phyloP scores from a whole-genome alignment of 2,329 filamentous ascomycete species.

The Aspergillus tamarii region DNA sequence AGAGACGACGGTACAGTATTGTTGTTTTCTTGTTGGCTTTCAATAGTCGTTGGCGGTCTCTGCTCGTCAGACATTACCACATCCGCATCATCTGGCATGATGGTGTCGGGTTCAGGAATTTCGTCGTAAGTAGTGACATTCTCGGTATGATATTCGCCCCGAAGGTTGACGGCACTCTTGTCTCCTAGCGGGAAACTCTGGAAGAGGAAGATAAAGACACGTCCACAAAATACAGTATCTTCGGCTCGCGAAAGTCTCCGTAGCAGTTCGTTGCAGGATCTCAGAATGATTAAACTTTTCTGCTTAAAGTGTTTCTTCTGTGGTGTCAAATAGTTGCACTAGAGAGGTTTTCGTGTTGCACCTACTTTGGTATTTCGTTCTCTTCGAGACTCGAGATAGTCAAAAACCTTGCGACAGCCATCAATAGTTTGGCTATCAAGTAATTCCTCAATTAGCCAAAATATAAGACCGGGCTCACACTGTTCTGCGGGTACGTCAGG shows the following conservation, averaged over 20 bases:
- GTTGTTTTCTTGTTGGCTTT: conserved; percentile 35
- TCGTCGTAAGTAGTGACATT: conserved; percentile 88
- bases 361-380: conserved; percentile 79
- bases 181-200: conserved; percentile 96
- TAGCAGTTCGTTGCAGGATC: conserved; percentile 94
- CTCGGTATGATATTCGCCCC: conserved; percentile 93
- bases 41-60: conserved; percentile 37
- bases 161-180: conserved; percentile 93
- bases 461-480: conserved; percentile 77
- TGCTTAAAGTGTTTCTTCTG: conserved; percentile 70
- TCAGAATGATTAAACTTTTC: conserved; percentile 86
- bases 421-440: conserved; percentile 94
- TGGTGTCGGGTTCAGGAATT: conserved; percentile 39
- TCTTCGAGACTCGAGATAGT: conserved; percentile 90
- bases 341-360: background rate
- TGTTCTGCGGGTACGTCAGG: conserved; percentile 45
- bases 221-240: conserved; percentile 94
- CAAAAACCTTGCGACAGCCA: conserved; percentile 87
- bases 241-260: conserved; percentile 91
- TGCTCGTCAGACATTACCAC: conserved; percentile 58
- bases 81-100: conserved; percentile 63
- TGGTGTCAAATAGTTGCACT: conserved; percentile 27
- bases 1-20: conserved; percentile 22
- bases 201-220: conserved; percentile 98
- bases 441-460: conserved; percentile 91